A percentile compares a stretch with the other conserved stretches of the same genome.
phyloP scores from a whole-genome alignment of 257 asterid species.

The Solanum tacnaense region DNA sequence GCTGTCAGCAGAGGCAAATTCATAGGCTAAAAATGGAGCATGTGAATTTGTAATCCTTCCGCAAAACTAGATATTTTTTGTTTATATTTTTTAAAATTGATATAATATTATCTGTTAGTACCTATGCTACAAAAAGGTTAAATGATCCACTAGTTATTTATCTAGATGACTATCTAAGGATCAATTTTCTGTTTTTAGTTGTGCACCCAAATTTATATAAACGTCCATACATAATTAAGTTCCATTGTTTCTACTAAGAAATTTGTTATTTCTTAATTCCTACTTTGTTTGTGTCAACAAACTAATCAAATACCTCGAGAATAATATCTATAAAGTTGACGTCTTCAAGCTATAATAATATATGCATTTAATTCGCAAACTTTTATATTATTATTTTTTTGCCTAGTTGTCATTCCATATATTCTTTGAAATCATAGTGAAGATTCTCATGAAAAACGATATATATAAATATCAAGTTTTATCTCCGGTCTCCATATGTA shows the following conservation, averaged over 20 bases:
- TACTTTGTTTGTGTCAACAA: not conserved
- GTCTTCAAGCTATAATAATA: not conserved
- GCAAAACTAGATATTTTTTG: fast-evolving
- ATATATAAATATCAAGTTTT: not conserved
- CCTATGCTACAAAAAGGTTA: no score
- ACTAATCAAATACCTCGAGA: not conserved
- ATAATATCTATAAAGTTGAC: not conserved
- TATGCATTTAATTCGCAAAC: not conserved
- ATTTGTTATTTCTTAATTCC: not conserved
- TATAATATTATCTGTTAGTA: not conserved
- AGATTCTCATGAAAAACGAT: not conserved
- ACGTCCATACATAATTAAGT: no score
- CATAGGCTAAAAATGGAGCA: not conserved
- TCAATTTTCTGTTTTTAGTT: not conserved
- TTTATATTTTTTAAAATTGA: no score
- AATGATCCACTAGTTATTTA: not conserved
- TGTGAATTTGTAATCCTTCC: no score
- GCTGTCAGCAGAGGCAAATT: not conserved
- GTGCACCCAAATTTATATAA: not conserved
- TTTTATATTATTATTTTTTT: not conserved
- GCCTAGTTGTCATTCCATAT: not conserved
- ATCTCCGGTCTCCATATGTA: not conserved
- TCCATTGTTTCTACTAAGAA: not conserved
- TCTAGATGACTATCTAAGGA: not conserved
- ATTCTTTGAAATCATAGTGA: not conserved